Evolutionary conservation across 2,329 filamentous ascomycete genomes (phyloP), one percentile per base, ranked within the genome.

Genomic region (Diaporthe vexans): DNA sequence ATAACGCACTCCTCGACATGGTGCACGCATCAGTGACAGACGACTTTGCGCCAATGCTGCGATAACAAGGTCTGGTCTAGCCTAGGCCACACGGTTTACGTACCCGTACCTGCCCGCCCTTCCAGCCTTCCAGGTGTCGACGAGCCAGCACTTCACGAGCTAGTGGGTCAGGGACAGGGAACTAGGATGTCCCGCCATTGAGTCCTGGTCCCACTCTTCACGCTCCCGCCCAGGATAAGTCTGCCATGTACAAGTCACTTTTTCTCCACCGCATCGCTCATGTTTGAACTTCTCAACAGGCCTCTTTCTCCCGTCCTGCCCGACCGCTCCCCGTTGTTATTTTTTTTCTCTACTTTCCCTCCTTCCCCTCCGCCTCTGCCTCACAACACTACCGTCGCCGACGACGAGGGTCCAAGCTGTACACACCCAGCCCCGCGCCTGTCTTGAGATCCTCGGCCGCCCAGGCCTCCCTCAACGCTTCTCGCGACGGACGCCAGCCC

Each of bases 161-260:
- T 26, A 24, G 63, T 33, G 63, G 13, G 33, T 21, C 63, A 26
- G 19, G 21, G 46, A 35, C 46, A 52, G 61, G 61, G 61, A 67
- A n/a, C 46, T 37, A 29, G 63, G n/a, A 33, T 68, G 33, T 54
- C 33, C 63, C 63, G 63, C 63, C 63, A 68, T 68, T 68, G 63
- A 68, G 48, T 68, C 48, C 33, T 40, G 63, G 63, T 67, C 33
- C 61, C 63, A 68, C 63, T 54, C 48, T 40, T 54, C 63, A 54
- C n/a, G n/a, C 6, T 40, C n/a, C 11, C 29, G 46, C 15, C 48
- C 48, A 17, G 63, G 33, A 52, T 68, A 68, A 40, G 46, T 67
- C 46, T 67, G 63, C 63, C 35, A 37, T 68, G 63, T 68, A 54
- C 48, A 68, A 54, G 48, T 68, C 63, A 68, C 63, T 68, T 54